A percentile compares a stretch with the other conserved stretches of the same genome.
These are phyloP conservation scores for Chlorella sp. DNA, from an alignment of 139 green algal genomes.

Conservation along the genomic window DNA sequence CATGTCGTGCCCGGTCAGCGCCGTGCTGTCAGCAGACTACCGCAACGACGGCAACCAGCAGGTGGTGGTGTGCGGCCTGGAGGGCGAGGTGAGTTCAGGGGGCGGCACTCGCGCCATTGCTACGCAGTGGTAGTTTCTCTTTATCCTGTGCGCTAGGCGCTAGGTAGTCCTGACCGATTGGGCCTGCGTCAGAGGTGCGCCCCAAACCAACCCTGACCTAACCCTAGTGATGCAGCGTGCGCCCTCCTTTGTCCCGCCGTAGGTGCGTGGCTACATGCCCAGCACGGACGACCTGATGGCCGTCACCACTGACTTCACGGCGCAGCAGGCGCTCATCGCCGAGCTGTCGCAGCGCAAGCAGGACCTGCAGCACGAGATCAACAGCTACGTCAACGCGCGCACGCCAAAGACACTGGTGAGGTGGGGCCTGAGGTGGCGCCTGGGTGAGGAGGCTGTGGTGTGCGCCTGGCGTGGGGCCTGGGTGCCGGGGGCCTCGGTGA, in stretches of 20 bases:
- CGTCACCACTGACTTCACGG: slow-evolving; percentile 21
- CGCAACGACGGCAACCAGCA: slow-evolving; percentile 46
- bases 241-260: background rate
- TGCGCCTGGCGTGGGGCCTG: no score
- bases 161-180: background rate
- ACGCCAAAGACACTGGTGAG: background rate
- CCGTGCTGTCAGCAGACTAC: slow-evolving; percentile 57
- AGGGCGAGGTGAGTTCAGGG: slow-evolving; percentile 38
- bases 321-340: slow-evolving; percentile 41
- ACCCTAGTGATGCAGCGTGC: no score
- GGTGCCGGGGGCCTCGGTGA: no score
- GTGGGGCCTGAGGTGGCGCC: no score
- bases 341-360: slow-evolving; percentile 54
- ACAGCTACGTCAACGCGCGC: slow-evolving; percentile 30
- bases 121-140: no score
- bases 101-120: no score
- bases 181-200: background rate
- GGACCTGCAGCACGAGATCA: slow-evolving; percentile 60
- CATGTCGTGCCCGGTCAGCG: slow-evolving; percentile 38
- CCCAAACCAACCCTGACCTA: background rate
- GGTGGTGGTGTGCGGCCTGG: slow-evolving; percentile 48
- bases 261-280: slow-evolving; percentile 53
- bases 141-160: no score
- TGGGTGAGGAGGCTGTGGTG: no score
- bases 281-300: slow-evolving; percentile 12